Percentiles rank a stretch among this genome's conserved stretches.
Evolutionary conservation across 148 eudicot species (phyloP).

Genomic region (Heliamphora exappendiculata): DNA sequence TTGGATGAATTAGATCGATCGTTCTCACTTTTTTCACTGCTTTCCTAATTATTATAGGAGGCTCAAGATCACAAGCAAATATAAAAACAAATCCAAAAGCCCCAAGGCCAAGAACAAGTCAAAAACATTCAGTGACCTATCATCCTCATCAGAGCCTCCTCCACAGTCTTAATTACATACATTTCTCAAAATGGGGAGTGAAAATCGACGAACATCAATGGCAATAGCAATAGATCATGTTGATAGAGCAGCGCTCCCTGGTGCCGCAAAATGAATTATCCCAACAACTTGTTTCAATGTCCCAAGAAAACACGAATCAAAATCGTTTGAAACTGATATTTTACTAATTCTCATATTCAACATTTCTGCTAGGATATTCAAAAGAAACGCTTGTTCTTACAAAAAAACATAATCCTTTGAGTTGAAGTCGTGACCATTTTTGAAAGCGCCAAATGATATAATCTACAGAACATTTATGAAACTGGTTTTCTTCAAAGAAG

Average conservation of each 20-base stretch:
- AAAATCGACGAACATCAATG: slow-evolving; percentile 71
- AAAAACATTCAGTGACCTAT: slow-evolving; percentile 24
- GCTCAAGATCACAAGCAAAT: slow-evolving; percentile 68
- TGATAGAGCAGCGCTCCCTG: slow-evolving; percentile 43
- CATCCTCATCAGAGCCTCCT: slow-evolving; percentile 9
- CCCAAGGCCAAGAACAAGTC: slow-evolving; percentile 40
- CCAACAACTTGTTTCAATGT: slow-evolving; percentile 40
- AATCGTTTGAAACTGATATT: slow-evolving; percentile 29
- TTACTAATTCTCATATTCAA: slow-evolving; percentile 45
- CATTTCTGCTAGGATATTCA: slow-evolving; percentile 50
- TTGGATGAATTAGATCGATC: slow-evolving; percentile 22
- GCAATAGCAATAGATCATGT: slow-evolving; percentile 37
- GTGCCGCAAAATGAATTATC: slow-evolving; percentile 27
- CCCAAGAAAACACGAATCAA: slow-evolving; percentile 39
- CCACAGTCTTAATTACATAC: slow-evolving; percentile 39
- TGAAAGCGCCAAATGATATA: slow-evolving; percentile 13
- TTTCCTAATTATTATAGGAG: slow-evolving; percentile 63
- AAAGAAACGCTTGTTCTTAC: slow-evolving; percentile 53
- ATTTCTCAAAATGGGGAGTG: slow-evolving; percentile 69
- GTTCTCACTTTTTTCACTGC: slow-evolving; percentile 29
- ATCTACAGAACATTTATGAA: slow-evolving; percentile 34
- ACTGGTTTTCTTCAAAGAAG: slow-evolving; percentile 52
- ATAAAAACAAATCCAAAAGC: slow-evolving; percentile 56
- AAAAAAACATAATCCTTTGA: slow-evolving; percentile 25
- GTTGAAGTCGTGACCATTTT: slow-evolving; percentile 15